Evolutionary conservation across 257 asterid species (phyloP).

Genomic region (Anisodus tanguticus): DNA sequence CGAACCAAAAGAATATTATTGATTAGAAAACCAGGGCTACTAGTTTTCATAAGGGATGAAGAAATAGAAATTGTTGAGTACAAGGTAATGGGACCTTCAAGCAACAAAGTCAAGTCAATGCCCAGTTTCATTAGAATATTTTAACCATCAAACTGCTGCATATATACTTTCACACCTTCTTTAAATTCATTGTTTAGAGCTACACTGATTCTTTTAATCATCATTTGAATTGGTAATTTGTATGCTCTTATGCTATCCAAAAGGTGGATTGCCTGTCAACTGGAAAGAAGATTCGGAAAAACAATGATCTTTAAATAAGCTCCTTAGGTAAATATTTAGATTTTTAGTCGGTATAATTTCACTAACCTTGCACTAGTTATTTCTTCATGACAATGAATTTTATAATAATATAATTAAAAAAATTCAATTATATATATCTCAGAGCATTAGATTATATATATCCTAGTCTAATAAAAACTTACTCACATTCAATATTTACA

Average conservation of each 20-base stretch:
- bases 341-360: no score
- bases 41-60: background rate
- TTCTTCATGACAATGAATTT: no score
- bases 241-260: background rate
- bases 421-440: no score
- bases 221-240: background rate
- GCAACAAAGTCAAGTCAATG: slow-evolving; percentile 27
- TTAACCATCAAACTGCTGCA: background rate
- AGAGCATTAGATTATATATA: no score
- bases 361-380: no score
- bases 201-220: background rate
- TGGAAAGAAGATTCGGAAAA: no score
- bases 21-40: background rate
- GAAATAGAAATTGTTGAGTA: background rate
- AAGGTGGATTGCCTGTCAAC: background rate
- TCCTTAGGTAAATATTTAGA: no score
- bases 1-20: background rate
- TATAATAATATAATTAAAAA: no score
- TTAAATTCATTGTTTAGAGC: background rate
- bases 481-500: no score
- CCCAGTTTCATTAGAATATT: background rate
- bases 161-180: background rate
- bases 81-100: background rate
- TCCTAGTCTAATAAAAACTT: no score
- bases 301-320: no score